Evolutionary conservation across 75 land plant species (phyloP), one percentile per base, ranked within the genome.

Genomic region (Isoetes taiwanensis): DNA sequence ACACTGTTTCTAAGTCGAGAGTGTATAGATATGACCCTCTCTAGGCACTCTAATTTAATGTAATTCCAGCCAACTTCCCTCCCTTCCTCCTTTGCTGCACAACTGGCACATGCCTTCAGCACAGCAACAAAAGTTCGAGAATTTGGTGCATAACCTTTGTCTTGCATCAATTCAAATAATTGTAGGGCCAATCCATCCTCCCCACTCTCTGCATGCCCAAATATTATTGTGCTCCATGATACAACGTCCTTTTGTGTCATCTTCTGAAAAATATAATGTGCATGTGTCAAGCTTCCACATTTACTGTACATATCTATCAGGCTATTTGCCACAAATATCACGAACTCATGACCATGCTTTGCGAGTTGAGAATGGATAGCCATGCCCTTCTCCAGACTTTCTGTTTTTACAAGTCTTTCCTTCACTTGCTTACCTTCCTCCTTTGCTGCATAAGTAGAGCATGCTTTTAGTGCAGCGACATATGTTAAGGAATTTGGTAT

Each of bases 281-380:
- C 87, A 32, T 73, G 65, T 26, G 56, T 56, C n/a, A 73, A 82
- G 32, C 62, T 50, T 3, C 84, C 80, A 66, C 27, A 52, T 52
- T 52, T 52, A 2, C 31, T 11, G 30, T 21, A 52, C 55, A 52
- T 52, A 5, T 16, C 23, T n/a, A 26, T 12, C 3, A 52, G 27
- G 2, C 31, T 2, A 26, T 52, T 52, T 23, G 31, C 55, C n/a
- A 52, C 12, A 2, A 23, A 3, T 3, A 20, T n/a, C n/a, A n/a
- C n/a, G n/a, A n/a, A n/a, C n/a, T n/a, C n/a, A n/a, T n/a, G n/a
- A n/a, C n/a, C n/a, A n/a, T n/a, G n/a, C n/a, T n/a, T n/a, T n/a
- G n/a, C n/a, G n/a, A n/a, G n/a, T n/a, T n/a, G n/a, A n/a, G n/a
- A n/a, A n/a, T n/a, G n/a, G n/a, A n/a, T n/a, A n/a, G n/a, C n/a